A percentile compares a stretch with the other conserved stretches of the same genome.
Conservation (phyloP, 192 early-diverging fungal species). For the Linnemannia hyalina region DNA sequence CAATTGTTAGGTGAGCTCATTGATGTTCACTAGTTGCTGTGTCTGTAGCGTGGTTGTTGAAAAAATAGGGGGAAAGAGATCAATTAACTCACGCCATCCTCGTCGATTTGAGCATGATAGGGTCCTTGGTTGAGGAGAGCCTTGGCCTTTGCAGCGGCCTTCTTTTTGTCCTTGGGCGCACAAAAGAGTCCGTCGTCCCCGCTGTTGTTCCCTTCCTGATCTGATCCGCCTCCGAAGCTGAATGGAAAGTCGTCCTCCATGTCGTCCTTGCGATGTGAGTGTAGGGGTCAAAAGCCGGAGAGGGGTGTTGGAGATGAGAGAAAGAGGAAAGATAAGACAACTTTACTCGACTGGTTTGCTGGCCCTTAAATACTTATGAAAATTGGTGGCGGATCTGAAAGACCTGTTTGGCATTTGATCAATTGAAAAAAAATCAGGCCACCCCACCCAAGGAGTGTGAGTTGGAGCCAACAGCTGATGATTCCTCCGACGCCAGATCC, state of each 20-base stretch:
- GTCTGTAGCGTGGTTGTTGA: neutral
- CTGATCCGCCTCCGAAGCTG: conserved; percentile 36
- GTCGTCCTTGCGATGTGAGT: neutral
- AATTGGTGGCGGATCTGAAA: neutral
- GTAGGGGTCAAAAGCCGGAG: neutral
- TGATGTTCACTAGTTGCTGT: neutral
- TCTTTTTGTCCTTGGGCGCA: conserved; percentile 20
- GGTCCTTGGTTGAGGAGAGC: conserved; percentile 22
- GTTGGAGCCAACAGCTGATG: neutral
- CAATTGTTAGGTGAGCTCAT: neutral
- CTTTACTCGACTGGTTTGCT: neutral
- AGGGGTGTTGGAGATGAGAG: neutral
- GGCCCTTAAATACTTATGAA: neutral
- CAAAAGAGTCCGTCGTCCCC: conserved; percentile 36
- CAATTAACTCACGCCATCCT: conserved; percentile 28
- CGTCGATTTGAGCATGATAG: conserved; percentile 39
- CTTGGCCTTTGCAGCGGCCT: neutral
- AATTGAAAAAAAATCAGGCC: neutral
- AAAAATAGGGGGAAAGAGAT: neutral
- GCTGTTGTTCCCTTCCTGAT: conserved; percentile 14
- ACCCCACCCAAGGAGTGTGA: neutral
- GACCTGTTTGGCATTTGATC: neutral
- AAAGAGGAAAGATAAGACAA: neutral
- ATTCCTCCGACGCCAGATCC: conserved; percentile 2
- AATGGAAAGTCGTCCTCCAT: conserved; percentile 48